Evolutionary conservation across 176 grass and related monocot species (phyloP).

Genomic region (Lolium multiflorum): DNA sequence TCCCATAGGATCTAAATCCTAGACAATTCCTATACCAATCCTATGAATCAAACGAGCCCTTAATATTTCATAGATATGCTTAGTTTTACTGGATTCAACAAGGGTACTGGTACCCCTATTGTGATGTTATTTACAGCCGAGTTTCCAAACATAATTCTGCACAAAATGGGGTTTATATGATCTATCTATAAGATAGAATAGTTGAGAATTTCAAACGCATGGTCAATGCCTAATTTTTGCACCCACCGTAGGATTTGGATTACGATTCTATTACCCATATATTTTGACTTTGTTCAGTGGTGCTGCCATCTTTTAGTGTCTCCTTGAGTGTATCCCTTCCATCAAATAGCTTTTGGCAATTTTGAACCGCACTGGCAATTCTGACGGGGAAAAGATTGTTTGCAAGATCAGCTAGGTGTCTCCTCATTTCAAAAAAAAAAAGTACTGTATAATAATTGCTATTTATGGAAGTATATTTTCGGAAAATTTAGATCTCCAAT

Average conservation of each 20-base stretch:
- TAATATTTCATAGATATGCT: background rate
- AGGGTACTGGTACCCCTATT: background rate
- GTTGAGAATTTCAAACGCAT: background rate
- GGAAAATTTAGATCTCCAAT: no score
- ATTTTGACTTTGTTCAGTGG: background rate
- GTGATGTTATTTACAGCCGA: background rate
- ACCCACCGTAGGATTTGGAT: no score
- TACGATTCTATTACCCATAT: no score
- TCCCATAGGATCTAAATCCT: no score
- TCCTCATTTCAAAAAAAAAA: background rate
- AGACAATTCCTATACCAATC: no score
- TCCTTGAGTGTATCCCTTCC: background rate
- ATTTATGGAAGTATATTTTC: no score
- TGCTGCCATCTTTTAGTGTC: slow-evolving; percentile 2
- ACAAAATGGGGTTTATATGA: background rate
- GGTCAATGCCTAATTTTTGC: background rate
- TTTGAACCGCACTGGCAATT: no score
- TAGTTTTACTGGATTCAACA: background rate
- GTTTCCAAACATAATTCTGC: background rate
- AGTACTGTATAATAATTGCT: background rate
- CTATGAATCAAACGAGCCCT: no score
- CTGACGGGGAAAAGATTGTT: background rate
- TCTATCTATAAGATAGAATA: background rate
- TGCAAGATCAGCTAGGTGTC: background rate
- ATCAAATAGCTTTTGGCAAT: background rate